phyloP scores from a whole-genome alignment of 2,329 filamentous ascomycete genomes.

The Sporothrix brasiliensis region DNA sequence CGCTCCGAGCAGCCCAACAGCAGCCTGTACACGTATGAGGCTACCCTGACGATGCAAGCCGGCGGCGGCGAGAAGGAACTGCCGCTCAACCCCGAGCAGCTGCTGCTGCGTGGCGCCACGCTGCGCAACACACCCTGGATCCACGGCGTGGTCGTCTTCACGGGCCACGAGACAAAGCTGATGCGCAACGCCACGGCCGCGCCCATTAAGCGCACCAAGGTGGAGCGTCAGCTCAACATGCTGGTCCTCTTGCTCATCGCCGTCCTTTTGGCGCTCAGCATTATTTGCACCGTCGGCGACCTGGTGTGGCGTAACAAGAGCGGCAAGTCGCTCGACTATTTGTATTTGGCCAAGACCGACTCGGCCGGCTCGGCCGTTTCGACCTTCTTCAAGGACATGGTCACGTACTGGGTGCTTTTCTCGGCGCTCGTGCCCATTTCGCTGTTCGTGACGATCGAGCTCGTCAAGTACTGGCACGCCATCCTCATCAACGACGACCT shows the following conservation, averaged over 20 bases:
- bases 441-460: slow-evolving; percentile 93
- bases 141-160: slow-evolving; percentile 94
- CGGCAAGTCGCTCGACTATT: slow-evolving; percentile 67
- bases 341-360: slow-evolving; percentile 66
- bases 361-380: slow-evolving; percentile 60
- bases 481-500: slow-evolving; percentile 96
- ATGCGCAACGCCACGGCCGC: slow-evolving; percentile 98
- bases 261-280: slow-evolving; percentile 80
- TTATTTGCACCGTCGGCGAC: slow-evolving; percentile 90
- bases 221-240: slow-evolving; percentile 90
- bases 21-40: slow-evolving; percentile 97
- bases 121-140: slow-evolving; percentile 97
- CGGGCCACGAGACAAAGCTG: slow-evolving; percentile 95
- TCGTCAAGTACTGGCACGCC: slow-evolving; percentile 98
- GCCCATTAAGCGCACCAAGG: slow-evolving; percentile 95
- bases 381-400: slow-evolving; percentile 90
- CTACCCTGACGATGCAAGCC: slow-evolving; percentile 85
- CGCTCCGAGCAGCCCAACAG: slow-evolving; percentile 97
- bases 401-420: slow-evolving; percentile 98
- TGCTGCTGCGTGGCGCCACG: slow-evolving; percentile 89
- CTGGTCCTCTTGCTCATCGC: slow-evolving; percentile 88
- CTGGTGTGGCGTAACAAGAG: slow-evolving; percentile 73
- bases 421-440: slow-evolving; percentile 96
- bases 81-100: slow-evolving; percentile 85
- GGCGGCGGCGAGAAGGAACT: slow-evolving; percentile 93